Conservation (phyloP, 768 basidiomycete species). For the Kwoniella sp. region DNA sequence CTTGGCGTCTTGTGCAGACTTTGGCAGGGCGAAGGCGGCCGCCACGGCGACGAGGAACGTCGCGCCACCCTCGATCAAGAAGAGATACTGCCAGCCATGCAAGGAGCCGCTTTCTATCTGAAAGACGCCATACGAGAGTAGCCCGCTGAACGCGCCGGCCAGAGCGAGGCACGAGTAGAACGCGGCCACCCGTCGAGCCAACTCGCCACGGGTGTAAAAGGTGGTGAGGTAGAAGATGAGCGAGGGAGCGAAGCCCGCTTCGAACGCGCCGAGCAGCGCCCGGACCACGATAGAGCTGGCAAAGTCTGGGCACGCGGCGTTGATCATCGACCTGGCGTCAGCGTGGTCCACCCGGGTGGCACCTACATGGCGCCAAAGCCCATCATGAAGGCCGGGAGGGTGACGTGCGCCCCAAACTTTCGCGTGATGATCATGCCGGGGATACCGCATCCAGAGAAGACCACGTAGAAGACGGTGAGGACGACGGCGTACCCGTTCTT, state of each 20-base stretch:
- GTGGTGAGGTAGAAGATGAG: conserved; percentile 57
- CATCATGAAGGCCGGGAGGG: conserved; percentile 29
- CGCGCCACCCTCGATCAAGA: conserved; percentile 55
- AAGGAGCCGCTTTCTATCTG: conserved; percentile 54
- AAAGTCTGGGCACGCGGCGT: conserved; percentile 24
- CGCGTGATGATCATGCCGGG: conserved; percentile 27
- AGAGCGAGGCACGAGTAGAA: conserved; percentile 53
- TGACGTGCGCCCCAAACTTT: conserved; percentile 23
- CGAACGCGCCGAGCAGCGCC: conserved; percentile 22
- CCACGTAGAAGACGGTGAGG: conserved; percentile 25
- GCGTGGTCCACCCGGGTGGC: too few species aligned
- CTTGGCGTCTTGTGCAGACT: conserved; percentile 3
- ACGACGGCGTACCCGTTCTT: conserved; percentile 25
- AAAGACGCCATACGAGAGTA: conserved; percentile 50
- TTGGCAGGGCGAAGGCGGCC: conserved; percentile 50
- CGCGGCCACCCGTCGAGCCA: conserved; percentile 53
- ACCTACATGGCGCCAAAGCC: conserved; percentile 28
- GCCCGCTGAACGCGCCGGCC: conserved; percentile 31
- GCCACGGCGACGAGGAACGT: conserved; percentile 52
- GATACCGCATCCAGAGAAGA: conserved; percentile 15
- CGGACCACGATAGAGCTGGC: conserved; percentile 20
- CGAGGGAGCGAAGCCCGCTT: conserved; percentile 25
- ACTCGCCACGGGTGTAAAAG: conserved; percentile 57
- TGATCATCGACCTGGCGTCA: conserved; percentile 25
- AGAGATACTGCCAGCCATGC: conserved; percentile 57